Base-by-base conservation (phyloP, 495 filamentous ascomycete species). In the Penicillium odoratum region DNA sequence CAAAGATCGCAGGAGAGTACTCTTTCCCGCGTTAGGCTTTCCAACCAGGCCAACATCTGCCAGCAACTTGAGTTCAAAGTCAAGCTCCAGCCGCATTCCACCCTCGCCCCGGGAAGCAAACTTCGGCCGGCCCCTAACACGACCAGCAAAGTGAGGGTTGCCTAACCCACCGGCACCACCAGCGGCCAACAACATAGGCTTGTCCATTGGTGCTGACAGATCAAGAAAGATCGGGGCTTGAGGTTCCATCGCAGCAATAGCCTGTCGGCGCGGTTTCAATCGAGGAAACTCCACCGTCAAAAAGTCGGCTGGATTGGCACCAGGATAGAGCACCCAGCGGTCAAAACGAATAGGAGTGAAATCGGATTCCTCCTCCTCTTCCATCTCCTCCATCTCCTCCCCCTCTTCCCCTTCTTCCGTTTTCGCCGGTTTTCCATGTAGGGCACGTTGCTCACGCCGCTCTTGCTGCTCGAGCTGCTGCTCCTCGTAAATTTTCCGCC, bases 41-140 rank as follows among this genome's bases (percentile, higher is more conserved):
- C 94, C 94, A 28, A 98, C 94, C 9, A 98, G 78, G 1, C 93
- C 94, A 16, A 98, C 88, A 72, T 98, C 94, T 13, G 94, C 94
- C 9, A 98, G 84, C 4, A 98, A 79, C 75, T 97, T 98, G 55
- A 98, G 81, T 69, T 98, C 94, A 51, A 98, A 84, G 61, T 96
- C 89, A 11, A 98, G 74, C 31, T 86, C 83, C 56, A 98, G 73
- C 26, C 81, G 85, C 69, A 91, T 84, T 46, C 90, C 91, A 34
- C 78, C 75, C 61, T 94, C 91, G 16, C 94, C 94, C 61, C 86
- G 87, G 1, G 91, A 96, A 7, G 93, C 95, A 69, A 92, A 94
- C 60, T 90, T 88, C 1, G 94, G 95, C 48, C 86, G 79, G 2
- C 83, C 81, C 21, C 81, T 82, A 7, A 83, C 75, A 45, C 83